Evolutionary conservation across 108 stramenopile species (phyloP).

Genomic region (Skeletonema grethae): DNA sequence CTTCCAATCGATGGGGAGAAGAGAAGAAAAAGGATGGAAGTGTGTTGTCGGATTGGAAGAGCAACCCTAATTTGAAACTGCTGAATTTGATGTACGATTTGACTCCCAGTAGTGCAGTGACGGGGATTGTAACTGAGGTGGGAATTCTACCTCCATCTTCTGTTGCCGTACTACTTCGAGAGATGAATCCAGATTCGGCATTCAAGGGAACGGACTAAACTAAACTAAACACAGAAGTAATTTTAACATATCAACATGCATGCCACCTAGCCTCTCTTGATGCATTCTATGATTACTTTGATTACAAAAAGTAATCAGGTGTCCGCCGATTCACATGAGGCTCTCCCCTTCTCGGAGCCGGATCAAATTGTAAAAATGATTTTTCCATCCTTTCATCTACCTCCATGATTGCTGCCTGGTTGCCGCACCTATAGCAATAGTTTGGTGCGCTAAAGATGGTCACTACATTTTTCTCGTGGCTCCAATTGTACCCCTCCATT

Average conservation of each 20-base stretch:
- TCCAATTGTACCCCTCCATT: constrained; percentile 98
- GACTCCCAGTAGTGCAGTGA: constrained; percentile 94
- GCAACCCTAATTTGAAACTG: constrained; percentile 58
- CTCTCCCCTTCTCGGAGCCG: constrained; percentile 97
- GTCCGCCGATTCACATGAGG: constrained; percentile 91
- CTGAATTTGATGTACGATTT: constrained; percentile 96
- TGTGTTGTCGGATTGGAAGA: constrained; percentile 53
- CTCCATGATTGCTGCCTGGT: constrained; percentile 99
- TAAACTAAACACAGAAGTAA: constrained; percentile 4
- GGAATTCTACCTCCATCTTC: constrained; percentile 97
- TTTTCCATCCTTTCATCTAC: constrained; percentile 89
- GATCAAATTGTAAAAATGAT: constrained; percentile 93
- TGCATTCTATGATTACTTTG: background rate
- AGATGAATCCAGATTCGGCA: constrained; percentile 77
- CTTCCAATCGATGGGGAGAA: constrained; percentile 41
- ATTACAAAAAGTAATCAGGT: constrained; percentile 96
- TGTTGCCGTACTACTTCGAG: constrained; percentile 95
- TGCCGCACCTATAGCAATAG: constrained; percentile 99
- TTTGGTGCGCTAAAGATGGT: constrained; percentile 99
- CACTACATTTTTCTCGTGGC: constrained; percentile 93
- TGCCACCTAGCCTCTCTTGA: background rate
- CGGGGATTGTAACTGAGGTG: constrained; percentile 95
- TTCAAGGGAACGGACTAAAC: constrained; percentile 27
- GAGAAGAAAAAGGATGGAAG: constrained; percentile 36
- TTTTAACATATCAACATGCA: background rate